Evolutionary conservation across 2,329 filamentous ascomycete genomes (phyloP).

Genomic region (Lomentospora prolificans): DNA sequence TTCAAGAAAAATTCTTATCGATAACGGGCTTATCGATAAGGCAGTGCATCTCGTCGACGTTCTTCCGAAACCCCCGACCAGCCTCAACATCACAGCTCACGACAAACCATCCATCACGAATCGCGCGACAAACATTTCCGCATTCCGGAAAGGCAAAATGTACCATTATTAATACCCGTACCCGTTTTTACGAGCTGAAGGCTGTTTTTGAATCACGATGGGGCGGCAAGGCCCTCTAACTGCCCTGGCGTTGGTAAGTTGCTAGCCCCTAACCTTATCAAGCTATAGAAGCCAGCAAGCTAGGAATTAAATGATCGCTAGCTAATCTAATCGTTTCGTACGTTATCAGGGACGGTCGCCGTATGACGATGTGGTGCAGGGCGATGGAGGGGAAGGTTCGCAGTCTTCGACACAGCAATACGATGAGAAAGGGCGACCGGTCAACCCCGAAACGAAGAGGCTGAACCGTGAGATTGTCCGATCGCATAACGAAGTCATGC

Average conservation of each 20-base stretch:
- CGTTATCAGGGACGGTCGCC: constrained; percentile 44
- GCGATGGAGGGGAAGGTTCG: constrained; percentile 32
- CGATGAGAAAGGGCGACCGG: constrained; percentile 44
- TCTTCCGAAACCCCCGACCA: neutral
- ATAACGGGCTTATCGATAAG: constrained; percentile 9
- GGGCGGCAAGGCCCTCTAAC: constrained; percentile 46
- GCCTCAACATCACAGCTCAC: constrained; percentile 1
- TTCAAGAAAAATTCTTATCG: constrained; percentile 9
- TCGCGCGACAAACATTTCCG: neutral
- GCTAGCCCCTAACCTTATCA: neutral
- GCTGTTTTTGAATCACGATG: constrained; percentile 36
- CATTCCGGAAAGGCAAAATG: no score
- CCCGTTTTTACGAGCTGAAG: no score
- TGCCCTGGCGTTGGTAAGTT: constrained; percentile 43
- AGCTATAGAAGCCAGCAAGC: no score
- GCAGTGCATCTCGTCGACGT: neutral
- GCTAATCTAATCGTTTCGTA: neutral
- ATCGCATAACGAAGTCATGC: constrained; percentile 54
- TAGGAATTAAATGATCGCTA: neutral
- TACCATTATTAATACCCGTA: no score
- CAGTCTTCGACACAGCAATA: constrained; percentile 37
- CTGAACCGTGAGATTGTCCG: constrained; percentile 49
- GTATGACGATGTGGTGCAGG: constrained; percentile 46
- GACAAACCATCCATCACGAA: constrained; percentile 1
- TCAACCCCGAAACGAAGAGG: constrained; percentile 43